Conservation (phyloP, 139 green algal genomes). For the Chlorella sp. region DNA sequence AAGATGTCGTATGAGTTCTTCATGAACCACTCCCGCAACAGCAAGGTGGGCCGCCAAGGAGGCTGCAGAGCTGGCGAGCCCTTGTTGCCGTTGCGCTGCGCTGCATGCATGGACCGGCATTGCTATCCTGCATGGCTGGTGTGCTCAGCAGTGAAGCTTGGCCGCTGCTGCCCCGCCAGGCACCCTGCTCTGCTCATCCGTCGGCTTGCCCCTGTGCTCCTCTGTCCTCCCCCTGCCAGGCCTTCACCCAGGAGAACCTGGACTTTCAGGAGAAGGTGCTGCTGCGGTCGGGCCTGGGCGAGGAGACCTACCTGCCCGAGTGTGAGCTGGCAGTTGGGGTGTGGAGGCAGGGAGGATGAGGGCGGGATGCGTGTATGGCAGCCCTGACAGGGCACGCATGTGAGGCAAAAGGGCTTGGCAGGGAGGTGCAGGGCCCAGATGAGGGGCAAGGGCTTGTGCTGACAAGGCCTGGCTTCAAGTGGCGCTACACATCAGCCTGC, state of each 20-base stretch:
- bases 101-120: background rate
- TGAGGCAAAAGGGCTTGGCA: too few species aligned
- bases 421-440: too few species aligned
- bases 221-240: background rate
- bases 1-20: constrained; percentile 59
- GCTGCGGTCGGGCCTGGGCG: constrained; percentile 83
- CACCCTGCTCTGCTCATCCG: background rate
- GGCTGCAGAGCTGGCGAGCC: background rate
- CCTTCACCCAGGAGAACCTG: constrained; percentile 82
- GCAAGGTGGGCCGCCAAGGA: background rate
- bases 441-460: too few species aligned
- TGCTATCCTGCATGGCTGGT: background rate
- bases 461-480: too few species aligned
- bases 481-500: too few species aligned
- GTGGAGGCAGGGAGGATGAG: too few species aligned
- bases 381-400: too few species aligned
- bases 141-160: too few species aligned
- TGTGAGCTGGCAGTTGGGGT: too few species aligned
- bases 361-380: too few species aligned
- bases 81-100: background rate
- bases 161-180: too few species aligned
- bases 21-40: constrained; percentile 33
- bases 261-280: constrained; percentile 96
- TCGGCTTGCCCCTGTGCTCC: background rate
- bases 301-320: constrained; percentile 93